Evolutionary conservation across 805 yeast species (phyloP), one percentile per base, ranked within the genome.

Genomic region (Saturnispora diversa): DNA sequence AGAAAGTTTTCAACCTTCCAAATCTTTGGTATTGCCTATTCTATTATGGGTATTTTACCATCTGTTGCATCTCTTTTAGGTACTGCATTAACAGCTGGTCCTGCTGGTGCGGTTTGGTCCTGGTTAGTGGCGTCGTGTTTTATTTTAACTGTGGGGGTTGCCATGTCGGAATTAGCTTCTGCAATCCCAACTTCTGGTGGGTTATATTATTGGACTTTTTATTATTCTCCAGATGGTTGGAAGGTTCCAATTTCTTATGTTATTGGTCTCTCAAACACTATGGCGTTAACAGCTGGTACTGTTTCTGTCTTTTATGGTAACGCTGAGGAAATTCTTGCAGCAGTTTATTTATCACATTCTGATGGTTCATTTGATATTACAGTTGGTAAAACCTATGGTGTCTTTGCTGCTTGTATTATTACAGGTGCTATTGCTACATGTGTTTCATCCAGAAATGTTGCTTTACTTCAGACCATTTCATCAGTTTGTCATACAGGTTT

Each of bases 131-230:
- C 46, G 1, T 45, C 49, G 2, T 19, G 63, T 8, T 74, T 76
- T 44, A 75, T 80, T 40, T 55, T 77, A 44, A 54, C 65, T 7
- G 69, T 75, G 25, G 86, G 84, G 13, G 42, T 71, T 11, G 64
- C 78, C 13, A 73, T 81, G 77, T 66, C 83, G 2, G 80, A 77
- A 49, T 58, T 78, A 47, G 83, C 81, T 1, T 69, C 78, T 31
- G 70, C 84, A 2, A 69, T 76, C 47, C 87, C 88, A 22, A 80
- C 86, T 0, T 72, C 80, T 12, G 87, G 87, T 35, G 87, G 87
- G 4, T 62, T 80, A 26, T 80, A 77, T 53, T 75, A 71, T 55
- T 76, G 80, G 76, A 74, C 83, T 0, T 75, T 70, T 57, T 70
- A 74, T 53, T 79, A 75, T 51, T 75, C 85, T 10, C 86, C 84